Evolutionary conservation across 148 eudicot species (phyloP).

Genomic region (Limonium bicolor): DNA sequence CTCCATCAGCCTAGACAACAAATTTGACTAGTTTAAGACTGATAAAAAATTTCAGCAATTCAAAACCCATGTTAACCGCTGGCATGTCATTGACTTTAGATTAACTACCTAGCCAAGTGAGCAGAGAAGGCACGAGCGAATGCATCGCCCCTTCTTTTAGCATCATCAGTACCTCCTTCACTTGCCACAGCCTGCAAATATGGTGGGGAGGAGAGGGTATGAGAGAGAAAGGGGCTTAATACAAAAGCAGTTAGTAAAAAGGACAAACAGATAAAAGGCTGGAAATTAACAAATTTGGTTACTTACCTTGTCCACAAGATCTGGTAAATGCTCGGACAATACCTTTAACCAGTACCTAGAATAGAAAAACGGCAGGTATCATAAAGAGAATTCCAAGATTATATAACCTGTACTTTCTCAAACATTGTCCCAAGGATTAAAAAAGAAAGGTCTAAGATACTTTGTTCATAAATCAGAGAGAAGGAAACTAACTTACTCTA

Average conservation of each 20-base stretch:
- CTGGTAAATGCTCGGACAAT: conserved; percentile 79
- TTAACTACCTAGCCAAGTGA: conserved; percentile 76
- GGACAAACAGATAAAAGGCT: no score
- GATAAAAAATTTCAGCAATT: background rate
- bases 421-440: no score
- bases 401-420: no score
- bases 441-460: no score
- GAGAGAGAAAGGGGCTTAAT: no score
- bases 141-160: conserved; percentile 95
- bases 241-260: no score
- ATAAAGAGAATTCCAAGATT: no score
- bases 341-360: conserved; percentile 87
- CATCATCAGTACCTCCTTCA: conserved; percentile 98
- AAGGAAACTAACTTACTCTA: conserved; percentile 47
- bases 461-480: no score
- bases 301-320: conserved; percentile 91
- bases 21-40: background rate
- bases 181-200: conserved; percentile 85
- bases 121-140: conserved; percentile 99
- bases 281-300: background rate
- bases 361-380: background rate
- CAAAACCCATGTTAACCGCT: background rate
- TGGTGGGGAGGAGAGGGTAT: no score
- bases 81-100: background rate
- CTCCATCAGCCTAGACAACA: conserved; percentile 65